These are phyloP conservation scores for Monilinia polystroma DNA, from an alignment of 2,329 filamentous ascomycete species.

Conservation along the genomic window DNA sequence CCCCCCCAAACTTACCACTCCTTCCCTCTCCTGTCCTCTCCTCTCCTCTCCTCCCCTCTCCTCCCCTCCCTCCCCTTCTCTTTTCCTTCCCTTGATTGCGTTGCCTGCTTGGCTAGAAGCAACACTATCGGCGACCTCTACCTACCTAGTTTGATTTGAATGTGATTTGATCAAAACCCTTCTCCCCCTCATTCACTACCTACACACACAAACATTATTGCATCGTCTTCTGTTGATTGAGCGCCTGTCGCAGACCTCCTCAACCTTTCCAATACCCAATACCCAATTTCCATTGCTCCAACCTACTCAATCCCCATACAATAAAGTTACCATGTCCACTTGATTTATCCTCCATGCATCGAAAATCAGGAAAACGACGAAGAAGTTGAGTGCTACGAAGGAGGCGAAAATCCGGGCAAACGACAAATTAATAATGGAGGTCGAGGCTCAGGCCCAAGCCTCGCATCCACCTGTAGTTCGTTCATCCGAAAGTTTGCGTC, in stretches of 20 bases:
- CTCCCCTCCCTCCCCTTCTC: not conserved
- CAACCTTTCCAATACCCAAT: not conserved
- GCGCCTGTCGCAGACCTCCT: constrained; percentile 19
- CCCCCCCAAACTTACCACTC: not conserved
- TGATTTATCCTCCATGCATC: constrained; percentile 33
- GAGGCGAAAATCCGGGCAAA: constrained; percentile 20
- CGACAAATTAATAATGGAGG: constrained; percentile 21
- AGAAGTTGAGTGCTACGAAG: constrained; percentile 25
- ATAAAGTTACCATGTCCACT: constrained; percentile 3
- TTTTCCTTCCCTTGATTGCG: not conserved
- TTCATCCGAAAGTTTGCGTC: constrained; percentile 39
- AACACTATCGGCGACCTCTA: not conserved
- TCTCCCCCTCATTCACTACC: not conserved
- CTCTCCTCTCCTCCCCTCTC: not conserved
- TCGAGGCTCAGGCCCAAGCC: constrained; percentile 22
- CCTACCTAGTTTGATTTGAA: not conserved
- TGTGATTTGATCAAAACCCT: not conserved
- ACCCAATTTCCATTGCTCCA: not conserved
- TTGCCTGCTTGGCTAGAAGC: constrained; percentile 6
- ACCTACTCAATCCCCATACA: not conserved
- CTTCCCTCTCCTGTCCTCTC: no score
- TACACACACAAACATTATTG: not conserved
- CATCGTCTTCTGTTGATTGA: constrained; percentile 13
- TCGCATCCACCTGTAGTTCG: constrained; percentile 23
- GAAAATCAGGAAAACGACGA: constrained; percentile 28